phyloP scores from a whole-genome alignment of 2,329 filamentous ascomycete species.

The Aspergillus niger region DNA sequence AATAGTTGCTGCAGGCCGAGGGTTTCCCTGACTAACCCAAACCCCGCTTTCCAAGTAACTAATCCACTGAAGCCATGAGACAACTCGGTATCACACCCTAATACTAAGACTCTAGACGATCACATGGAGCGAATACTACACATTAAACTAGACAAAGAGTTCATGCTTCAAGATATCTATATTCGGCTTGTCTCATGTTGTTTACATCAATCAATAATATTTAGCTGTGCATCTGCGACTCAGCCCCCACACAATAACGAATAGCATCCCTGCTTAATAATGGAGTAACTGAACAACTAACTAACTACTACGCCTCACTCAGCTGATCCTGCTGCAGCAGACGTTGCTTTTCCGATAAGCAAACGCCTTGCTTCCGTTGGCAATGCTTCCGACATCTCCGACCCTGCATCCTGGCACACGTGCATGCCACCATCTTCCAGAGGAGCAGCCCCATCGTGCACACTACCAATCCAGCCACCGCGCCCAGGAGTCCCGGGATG shows the following conservation, averaged over 20 bases:
- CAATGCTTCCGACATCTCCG: not conserved
- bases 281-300: not conserved
- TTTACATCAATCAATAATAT: too few species aligned
- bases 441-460: not conserved
- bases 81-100: too few species aligned
- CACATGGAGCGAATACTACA: too few species aligned
- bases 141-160: too few species aligned
- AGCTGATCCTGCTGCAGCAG: not conserved
- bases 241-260: not conserved
- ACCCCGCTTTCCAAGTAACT: too few species aligned
- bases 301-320: not conserved
- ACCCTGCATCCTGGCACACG: not conserved
- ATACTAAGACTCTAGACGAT: too few species aligned
- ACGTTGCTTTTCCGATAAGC: not conserved
- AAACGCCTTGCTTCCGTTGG: not conserved
- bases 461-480: constrained; percentile 4
- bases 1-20: too few species aligned
- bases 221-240: not conserved
- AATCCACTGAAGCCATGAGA: too few species aligned
- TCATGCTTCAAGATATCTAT: too few species aligned
- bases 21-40: too few species aligned
- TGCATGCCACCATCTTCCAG: constrained; percentile 1
- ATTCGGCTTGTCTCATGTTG: too few species aligned
- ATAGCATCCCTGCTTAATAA: too few species aligned
- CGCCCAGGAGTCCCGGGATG: not conserved